Base-by-base conservation (phyloP, 1,284 basidiomycete species). In the Sphagnurus paluster region DNA sequence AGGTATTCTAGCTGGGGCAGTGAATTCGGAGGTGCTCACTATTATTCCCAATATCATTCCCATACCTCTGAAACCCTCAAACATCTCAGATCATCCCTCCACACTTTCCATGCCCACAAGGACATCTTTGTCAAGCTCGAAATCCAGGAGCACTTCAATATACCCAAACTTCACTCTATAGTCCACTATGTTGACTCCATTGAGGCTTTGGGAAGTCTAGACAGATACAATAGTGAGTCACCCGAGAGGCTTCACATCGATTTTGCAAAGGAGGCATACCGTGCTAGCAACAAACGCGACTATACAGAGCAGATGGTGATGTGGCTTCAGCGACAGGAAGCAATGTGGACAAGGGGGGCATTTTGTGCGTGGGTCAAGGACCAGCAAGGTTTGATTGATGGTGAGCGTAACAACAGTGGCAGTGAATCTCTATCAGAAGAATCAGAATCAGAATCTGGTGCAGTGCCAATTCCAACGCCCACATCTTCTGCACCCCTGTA, bases 281-380 rank as follows among this genome's bases (percentile, higher is more conserved):
- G 53, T 0, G 55, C 59, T 1, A 59, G 54, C 32, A 63, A 61
- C 42, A 54, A 53, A 11, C 50, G 50, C 2, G 59, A 63, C 24
- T 59, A 58, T 14, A 35, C 49, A 1, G 48, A 52, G 19, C 62
- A 64, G 32, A 63, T 36, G 35, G 35, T 21, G 35, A 4, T 36
- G 3, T 36, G 35, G 35, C 35, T 36, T 21, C 20, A 36, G 35
- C 35, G 35, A 3, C 35, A 17, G 35, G 35, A 62, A 59, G 44
- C 54, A 2, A 34, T 50, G 8, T 63, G 59, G 58, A 54, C 62
- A 4, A 52, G 54, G 52, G 0, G 41, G 59, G 2, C 41, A 38
- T 20, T 19, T 49, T 36, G 60, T 16, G 21, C 37, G 25, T 61
- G 56, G 57, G n/a, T n/a, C n/a, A n/a, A n/a, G n/a, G n/a, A n/a